Evolutionary conservation across 2,329 filamentous ascomycete genomes (phyloP).

Genomic region (Arthrobotrys conoides): DNA sequence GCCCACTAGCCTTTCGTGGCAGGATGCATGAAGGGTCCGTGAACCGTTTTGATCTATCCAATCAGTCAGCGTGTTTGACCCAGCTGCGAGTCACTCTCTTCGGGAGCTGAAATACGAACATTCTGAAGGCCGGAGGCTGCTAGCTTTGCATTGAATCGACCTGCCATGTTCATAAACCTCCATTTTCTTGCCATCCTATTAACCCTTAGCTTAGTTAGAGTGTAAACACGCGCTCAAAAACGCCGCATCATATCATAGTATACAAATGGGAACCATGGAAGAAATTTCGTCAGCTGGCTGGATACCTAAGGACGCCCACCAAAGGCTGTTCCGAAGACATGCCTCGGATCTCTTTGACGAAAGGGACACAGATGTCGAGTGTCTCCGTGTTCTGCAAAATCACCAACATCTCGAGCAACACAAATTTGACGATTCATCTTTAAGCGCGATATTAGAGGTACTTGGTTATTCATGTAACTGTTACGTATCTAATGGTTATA

Average conservation of each 20-base stretch:
- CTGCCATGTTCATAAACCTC: too few relatives aligned
- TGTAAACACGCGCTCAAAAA: background rate
- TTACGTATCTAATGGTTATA: background rate
- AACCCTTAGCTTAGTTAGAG: background rate
- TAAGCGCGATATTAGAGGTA: conserved; percentile 25
- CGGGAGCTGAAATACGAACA: too few relatives aligned
- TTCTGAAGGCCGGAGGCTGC: too few relatives aligned
- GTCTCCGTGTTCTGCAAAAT: conserved; percentile 15
- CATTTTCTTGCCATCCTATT: background rate
- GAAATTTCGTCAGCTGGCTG: background rate
- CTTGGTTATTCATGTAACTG: background rate
- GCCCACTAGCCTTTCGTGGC: background rate
- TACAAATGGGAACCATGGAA: background rate
- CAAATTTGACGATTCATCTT: conserved; percentile 12
- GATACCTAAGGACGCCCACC: conserved; percentile 12
- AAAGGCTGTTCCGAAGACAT: conserved; percentile 21
- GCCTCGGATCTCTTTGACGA: conserved; percentile 22
- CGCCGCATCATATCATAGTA: background rate
- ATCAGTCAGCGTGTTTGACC: background rate
- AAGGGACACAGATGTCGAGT: conserved; percentile 32
- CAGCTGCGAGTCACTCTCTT: background rate
- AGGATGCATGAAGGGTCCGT: background rate
- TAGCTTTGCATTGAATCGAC: too few relatives aligned
- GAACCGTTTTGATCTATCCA: background rate
- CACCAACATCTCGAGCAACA: background rate